These are phyloP conservation scores for Ottelia alismoides DNA, from an alignment of 106 monocot species.

Conservation along the genomic window DNA sequence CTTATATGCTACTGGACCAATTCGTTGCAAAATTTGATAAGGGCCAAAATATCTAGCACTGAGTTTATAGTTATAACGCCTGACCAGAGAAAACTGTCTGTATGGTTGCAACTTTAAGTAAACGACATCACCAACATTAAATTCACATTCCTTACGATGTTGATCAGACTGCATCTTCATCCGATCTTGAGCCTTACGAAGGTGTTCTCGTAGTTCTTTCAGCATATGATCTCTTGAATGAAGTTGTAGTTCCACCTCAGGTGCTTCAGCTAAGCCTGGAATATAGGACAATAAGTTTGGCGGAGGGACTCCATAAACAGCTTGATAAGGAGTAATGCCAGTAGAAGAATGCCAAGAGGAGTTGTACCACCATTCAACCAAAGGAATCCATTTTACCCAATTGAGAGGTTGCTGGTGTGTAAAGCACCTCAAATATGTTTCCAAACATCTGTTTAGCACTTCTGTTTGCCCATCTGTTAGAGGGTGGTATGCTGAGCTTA, in stretches of 20 bases:
- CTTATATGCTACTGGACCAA: conserved; percentile 8
- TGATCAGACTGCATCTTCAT: conserved; percentile 8
- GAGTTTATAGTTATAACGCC: not conserved
- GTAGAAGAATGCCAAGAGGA: not conserved
- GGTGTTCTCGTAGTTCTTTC: not conserved
- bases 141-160: not conserved
- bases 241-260: not conserved
- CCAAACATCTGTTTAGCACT: conserved; percentile 4
- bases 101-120: conserved; percentile 15
- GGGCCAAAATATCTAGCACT: conserved; percentile 6
- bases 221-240: not conserved
- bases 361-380: conserved; percentile 1
- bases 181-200: not conserved
- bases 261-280: not conserved
- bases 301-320: conserved; percentile 3
- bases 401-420: not conserved
- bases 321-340: not conserved
- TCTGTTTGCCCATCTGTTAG: conserved; percentile 3
- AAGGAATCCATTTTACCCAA: not conserved
- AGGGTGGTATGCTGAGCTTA: not conserved
- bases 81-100: not conserved
- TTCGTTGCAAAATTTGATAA: not conserved
- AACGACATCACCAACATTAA: conserved; percentile 1
- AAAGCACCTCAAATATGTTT: not conserved
- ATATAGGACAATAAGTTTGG: not conserved